phyloP scores from a whole-genome alignment of 2,329 filamentous ascomycete species.

The Epichloe uncinata region DNA sequence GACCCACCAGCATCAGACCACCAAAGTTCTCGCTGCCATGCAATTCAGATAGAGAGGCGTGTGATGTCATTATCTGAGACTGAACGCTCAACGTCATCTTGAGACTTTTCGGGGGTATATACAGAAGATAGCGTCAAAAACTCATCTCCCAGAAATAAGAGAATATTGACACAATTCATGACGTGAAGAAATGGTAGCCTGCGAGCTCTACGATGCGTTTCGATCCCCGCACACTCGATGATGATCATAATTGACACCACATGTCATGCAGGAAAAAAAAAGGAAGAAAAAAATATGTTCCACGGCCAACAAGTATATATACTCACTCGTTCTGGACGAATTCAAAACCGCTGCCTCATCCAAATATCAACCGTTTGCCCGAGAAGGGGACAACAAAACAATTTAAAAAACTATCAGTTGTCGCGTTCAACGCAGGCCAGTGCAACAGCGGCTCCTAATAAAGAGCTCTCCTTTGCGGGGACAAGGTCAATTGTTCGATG shows the following conservation, averaged over 20 bases:
- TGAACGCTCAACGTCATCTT: background rate
- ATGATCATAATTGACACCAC: background rate
- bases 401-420: background rate
- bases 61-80: background rate
- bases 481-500: conserved; percentile 44
- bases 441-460: conserved; percentile 63
- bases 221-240: conserved; percentile 4
- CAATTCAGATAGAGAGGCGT: too few species aligned
- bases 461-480: conserved; percentile 58
- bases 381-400: background rate
- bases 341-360: background rate
- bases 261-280: background rate
- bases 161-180: background rate
- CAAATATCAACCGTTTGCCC: background rate
- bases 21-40: background rate
- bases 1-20: background rate
- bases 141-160: background rate
- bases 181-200: conserved; percentile 9
- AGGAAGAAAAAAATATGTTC: background rate
- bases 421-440: conserved; percentile 30
- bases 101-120: conserved; percentile 2
- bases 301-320: background rate
- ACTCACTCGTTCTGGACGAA: background rate
- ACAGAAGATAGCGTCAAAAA: background rate
- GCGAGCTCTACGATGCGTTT: conserved; percentile 10